Evolutionary conservation across 306 rosid genomes (phyloP), one percentile per base, ranked within the genome.

Genomic region (Medicago ruthenica): DNA sequence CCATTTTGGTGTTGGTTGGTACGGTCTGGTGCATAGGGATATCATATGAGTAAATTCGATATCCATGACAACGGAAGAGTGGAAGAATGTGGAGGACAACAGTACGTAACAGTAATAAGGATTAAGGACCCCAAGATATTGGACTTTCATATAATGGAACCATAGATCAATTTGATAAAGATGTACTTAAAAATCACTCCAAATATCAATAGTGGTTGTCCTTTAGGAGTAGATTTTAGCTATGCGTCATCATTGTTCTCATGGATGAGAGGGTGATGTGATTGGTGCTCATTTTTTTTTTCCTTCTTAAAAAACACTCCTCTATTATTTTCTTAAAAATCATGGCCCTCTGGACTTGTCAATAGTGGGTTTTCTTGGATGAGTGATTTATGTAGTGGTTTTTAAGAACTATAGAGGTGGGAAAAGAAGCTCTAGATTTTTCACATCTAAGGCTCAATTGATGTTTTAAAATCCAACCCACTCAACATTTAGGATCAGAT

Each of bases 31-130:
- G 60, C 27, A 10, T 17, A 53, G 17, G 24, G 22, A 17, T 53
- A 34, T 31, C 36, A 31, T 31, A 17, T 51, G 58, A 51, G 22
- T 51, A 18, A 7, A 16, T 51, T 51, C 21, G 18, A 48, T 7
- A 4, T 47, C n/a, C n/a, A n/a, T 42, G 48, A 42, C 15, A 3
- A 18, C 13, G 12, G 4, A 53, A 53, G 21, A 16, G 27, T 3
- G 60, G 60, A 53, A 53, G 60, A 53, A 21, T 53, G 58, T 51
- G 59, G 59, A 7, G 12, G 59, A 53, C 59, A 53, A 53, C 2
- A 4, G 10, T 17, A 16, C 16, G 16, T 51, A 47, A 4, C 0
- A 47, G 11, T 7, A 1, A 7, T 16, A 18, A 51, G 22, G 58
- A 51, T 50, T 7, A 17, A 50, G 57, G 57, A 50, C 57, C 21